These are phyloP conservation scores for Exophiala viscosa DNA, from an alignment of 2,329 filamentous ascomycete species.

Conservation along the genomic window DNA sequence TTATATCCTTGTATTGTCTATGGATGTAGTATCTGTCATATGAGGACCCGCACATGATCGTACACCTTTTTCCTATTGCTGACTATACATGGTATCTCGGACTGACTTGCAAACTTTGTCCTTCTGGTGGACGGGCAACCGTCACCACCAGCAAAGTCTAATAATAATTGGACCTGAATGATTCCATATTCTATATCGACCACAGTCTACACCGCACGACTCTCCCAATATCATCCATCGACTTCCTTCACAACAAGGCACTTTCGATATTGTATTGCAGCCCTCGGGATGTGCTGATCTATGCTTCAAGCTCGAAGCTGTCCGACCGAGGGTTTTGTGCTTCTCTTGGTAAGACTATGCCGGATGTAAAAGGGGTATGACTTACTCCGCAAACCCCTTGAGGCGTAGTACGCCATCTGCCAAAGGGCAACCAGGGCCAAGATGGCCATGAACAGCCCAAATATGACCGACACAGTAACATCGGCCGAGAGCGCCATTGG, in stretches of 20 bases:
- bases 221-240: neutral
- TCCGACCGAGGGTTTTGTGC: slow-evolving; percentile 2
- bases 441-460: slow-evolving; percentile 18
- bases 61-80: too few relatives aligned
- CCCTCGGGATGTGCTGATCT: neutral
- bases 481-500: slow-evolving; percentile 8
- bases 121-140: neutral
- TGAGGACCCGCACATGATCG: too few relatives aligned
- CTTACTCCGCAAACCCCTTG: slow-evolving; percentile 8
- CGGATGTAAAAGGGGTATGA: neutral
- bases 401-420: slow-evolving; percentile 14
- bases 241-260: neutral
- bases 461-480: slow-evolving; percentile 14
- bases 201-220: too few relatives aligned
- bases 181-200: neutral
- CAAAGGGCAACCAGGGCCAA: slow-evolving; percentile 10
- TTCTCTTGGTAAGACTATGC: neutral
- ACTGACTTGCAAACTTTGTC: too few relatives aligned
- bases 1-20: too few relatives aligned
- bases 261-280: neutral
- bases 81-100: too few relatives aligned
- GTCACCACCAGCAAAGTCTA: neutral
- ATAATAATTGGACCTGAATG: neutral
- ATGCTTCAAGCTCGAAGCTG: slow-evolving; percentile 18
- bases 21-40: too few relatives aligned